A percentile compares a stretch with the other conserved stretches of the same genome.
Evolutionary conservation across 139 green algal genomes (phyloP).

Genomic region (Micractinium conductrix): DNA sequence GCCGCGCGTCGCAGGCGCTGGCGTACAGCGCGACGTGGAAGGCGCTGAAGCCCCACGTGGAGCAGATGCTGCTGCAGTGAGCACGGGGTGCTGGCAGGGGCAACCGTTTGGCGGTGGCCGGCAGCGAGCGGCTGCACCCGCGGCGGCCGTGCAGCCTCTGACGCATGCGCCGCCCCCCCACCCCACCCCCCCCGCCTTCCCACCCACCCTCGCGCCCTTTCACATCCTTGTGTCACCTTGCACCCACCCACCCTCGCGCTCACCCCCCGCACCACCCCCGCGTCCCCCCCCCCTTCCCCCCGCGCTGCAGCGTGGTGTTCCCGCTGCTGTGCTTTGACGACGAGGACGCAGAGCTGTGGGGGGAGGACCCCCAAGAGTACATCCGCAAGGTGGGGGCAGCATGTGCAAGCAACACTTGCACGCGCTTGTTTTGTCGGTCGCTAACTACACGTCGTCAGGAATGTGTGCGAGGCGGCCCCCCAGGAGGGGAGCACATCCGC

Average conservation of each 20-base stretch:
- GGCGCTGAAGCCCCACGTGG: slow-evolving; percentile 79
- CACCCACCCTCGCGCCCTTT: too few relatives aligned
- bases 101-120: too few relatives aligned
- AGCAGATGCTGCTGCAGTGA: slow-evolving; percentile 59
- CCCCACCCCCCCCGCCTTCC: too few relatives aligned
- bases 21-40: slow-evolving; percentile 65
- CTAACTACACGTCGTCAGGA: too few relatives aligned
- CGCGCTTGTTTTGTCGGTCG: too few relatives aligned
- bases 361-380: slow-evolving; percentile 97
- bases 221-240: too few relatives aligned
- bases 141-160: not conserved
- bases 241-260: not conserved
- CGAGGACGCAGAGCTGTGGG: slow-evolving; percentile 90
- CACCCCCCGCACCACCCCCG: not conserved
- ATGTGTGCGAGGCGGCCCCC: not conserved
- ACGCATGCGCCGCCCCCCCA: too few relatives aligned
- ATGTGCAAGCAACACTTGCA: too few relatives aligned
- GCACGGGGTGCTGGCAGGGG: too few relatives aligned
- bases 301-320: slow-evolving; percentile 76
- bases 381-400: slow-evolving; percentile 91
- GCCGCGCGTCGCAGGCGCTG: slow-evolving; percentile 4
- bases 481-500: too few relatives aligned
- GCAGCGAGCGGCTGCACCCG: too few relatives aligned
- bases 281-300: not conserved
- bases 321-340: slow-evolving; percentile 93